Conservation (phyloP, 106 monocot species). For the Dendrobium catenatum region DNA sequence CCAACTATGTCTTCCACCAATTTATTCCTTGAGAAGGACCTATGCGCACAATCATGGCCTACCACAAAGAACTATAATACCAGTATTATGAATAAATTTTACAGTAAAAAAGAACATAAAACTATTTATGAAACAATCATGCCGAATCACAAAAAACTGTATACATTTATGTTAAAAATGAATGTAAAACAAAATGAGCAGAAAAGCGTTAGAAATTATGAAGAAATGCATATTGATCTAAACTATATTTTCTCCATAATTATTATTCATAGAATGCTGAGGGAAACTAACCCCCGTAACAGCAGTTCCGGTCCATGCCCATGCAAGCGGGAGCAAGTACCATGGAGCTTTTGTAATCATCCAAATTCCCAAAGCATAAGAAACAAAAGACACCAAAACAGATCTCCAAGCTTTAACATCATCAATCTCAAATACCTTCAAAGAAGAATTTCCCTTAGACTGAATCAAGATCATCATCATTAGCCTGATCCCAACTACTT, state of each 20-base stretch:
- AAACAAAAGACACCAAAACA: constrained; percentile 68
- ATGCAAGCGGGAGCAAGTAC: constrained; percentile 89
- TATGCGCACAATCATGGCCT: constrained; percentile 99
- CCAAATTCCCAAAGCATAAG: constrained; percentile 73
- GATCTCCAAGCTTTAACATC: constrained; percentile 89
- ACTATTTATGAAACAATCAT: constrained; percentile 45
- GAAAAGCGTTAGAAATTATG: background rate
- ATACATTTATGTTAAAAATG: background rate
- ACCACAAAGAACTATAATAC: constrained; percentile 87
- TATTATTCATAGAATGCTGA: background rate
- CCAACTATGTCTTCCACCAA: constrained; percentile 89
- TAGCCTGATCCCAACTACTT: too few relatives aligned
- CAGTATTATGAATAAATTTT: background rate
- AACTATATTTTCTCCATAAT: background rate
- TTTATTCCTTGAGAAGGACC: constrained; percentile 95
- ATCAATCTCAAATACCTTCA: constrained; percentile 96
- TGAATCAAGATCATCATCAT: background rate
- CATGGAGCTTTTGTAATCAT: constrained; percentile 77
- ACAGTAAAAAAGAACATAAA: too few relatives aligned
- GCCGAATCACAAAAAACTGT: constrained; percentile 84
- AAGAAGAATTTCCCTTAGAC: constrained; percentile 8
- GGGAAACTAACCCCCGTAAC: constrained; percentile 71
- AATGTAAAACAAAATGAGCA: background rate
- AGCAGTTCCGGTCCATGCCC: constrained; percentile 98
- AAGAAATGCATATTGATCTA: background rate